phyloP scores from a whole-genome alignment of 192 early-diverging fungal species.

The Chytriomyces confervae region DNA sequence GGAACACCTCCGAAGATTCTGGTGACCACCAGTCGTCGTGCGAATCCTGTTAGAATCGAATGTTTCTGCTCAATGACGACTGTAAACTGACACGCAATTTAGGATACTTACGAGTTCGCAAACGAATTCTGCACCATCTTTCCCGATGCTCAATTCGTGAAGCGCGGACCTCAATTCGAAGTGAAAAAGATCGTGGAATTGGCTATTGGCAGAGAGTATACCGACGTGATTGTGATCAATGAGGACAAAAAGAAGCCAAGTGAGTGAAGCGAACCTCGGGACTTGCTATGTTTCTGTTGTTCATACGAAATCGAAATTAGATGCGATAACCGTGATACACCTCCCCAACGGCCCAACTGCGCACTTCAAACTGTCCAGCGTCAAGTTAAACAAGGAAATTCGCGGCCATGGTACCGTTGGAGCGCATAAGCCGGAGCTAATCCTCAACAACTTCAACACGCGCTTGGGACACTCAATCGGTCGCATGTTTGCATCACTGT shows the following conservation, averaged over 20 bases:
- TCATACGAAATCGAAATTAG: conserved; percentile 42
- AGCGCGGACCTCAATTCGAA: conserved; percentile 84
- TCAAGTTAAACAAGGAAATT: conserved; percentile 81
- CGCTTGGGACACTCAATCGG: conserved; percentile 96
- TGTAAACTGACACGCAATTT: neutral
- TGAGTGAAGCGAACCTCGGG: conserved; percentile 48
- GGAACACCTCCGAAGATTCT: conserved; percentile 90
- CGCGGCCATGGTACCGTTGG: conserved; percentile 76
- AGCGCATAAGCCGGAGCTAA: conserved; percentile 90
- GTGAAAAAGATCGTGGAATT: conserved; percentile 91
- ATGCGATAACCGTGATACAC: conserved; percentile 90
- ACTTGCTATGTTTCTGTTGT: neutral
- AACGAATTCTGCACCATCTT: conserved; percentile 89
- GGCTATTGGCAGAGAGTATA: conserved; percentile 86
- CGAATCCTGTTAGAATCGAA: conserved; percentile 56
- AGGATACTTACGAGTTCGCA: conserved; percentile 81
- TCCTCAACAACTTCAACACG: conserved; percentile 97
- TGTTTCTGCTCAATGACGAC: neutral
- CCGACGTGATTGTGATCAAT: conserved; percentile 92
- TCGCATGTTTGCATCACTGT: conserved; percentile 92
- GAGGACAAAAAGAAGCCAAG: conserved; percentile 92
- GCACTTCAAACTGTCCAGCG: conserved; percentile 88
- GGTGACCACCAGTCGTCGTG: conserved; percentile 82
- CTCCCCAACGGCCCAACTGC: conserved; percentile 96
- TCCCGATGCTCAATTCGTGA: conserved; percentile 87